Evolutionary conservation across 345 rosid species (phyloP).

Genomic region (Linum usitatissimum): DNA sequence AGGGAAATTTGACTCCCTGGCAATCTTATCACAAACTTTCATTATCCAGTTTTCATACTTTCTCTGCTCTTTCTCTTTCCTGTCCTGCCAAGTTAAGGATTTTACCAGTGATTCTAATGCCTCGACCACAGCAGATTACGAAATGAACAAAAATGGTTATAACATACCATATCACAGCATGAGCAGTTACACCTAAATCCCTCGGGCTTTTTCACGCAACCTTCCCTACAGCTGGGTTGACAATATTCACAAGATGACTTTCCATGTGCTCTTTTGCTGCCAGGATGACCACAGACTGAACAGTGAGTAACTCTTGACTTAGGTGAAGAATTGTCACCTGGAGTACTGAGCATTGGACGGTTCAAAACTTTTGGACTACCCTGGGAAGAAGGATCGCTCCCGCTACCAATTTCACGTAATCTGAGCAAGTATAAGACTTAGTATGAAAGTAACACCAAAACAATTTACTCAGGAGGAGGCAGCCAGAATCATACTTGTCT

Average conservation of each 20-base stretch:
- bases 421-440: slow-evolving; percentile 25
- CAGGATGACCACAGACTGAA: slow-evolving; percentile 86
- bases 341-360: slow-evolving; percentile 16
- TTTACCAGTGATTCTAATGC: slow-evolving; percentile 3
- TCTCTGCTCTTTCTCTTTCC: slow-evolving; percentile 45
- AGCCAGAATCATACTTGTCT: slow-evolving; percentile 32
- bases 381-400: slow-evolving; percentile 22
- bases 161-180: slow-evolving; percentile 42
- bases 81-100: slow-evolving; percentile 31
- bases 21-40: slow-evolving; percentile 64
- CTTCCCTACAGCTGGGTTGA: slow-evolving; percentile 20
- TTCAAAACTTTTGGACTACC: slow-evolving; percentile 20
- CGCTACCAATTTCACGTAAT: slow-evolving; percentile 46
- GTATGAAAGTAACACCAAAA: background rate
- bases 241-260: slow-evolving; percentile 61
- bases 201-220: slow-evolving; percentile 49
- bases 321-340: slow-evolving; percentile 27
- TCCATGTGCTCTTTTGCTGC: slow-evolving; percentile 53
- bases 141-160: background rate
- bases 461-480: background rate
- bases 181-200: slow-evolving; percentile 63
- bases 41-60: slow-evolving; percentile 51
- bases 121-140: background rate
- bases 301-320: slow-evolving; percentile 55
- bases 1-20: slow-evolving; percentile 46